phyloP scores from a whole-genome alignment of 2,329 filamentous ascomycete species.

The Claviceps lovelessii region DNA sequence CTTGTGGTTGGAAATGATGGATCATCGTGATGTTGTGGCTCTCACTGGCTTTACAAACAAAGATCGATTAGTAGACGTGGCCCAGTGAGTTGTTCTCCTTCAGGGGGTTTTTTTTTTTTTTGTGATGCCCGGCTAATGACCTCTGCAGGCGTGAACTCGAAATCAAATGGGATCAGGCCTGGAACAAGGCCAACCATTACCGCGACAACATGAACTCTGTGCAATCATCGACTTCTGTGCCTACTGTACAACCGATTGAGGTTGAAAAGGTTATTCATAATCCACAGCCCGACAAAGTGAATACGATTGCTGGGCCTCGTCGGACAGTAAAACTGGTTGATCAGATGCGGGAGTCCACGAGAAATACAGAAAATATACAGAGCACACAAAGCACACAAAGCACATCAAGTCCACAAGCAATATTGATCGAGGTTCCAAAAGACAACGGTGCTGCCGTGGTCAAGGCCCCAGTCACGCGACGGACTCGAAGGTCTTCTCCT shows the following conservation, averaged over 20 bases:
- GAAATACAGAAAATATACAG: not conserved
- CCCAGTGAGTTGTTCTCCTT: not conserved
- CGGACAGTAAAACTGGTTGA: not conserved
- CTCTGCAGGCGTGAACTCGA: not conserved
- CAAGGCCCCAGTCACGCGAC: slow-evolving; percentile 10
- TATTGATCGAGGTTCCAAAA: not conserved
- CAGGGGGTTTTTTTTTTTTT: not conserved
- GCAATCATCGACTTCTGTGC: not conserved
- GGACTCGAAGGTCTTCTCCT: slow-evolving; percentile 12
- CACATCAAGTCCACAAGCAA: not conserved
- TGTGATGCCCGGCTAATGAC: not conserved
- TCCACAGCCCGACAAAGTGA: not conserved
- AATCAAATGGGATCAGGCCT: not conserved
- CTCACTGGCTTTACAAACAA: not conserved
- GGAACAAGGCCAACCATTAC: not conserved
- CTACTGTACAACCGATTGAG: not conserved
- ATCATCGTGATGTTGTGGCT: not conserved
- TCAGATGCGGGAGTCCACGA: slow-evolving; percentile 1
- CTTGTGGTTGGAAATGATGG: slow-evolving; percentile 12
- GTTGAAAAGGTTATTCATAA: not conserved
- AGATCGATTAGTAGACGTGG: not conserved
- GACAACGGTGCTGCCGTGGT: not conserved
- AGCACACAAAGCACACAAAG: too few species aligned
- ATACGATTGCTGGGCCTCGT: not conserved
- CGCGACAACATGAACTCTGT: not conserved